Evolutionary conservation across 1,139 yeast genomes (phyloP), one percentile per base, ranked within the genome.

Genomic region (Saccharomyces hybrid): DNA sequence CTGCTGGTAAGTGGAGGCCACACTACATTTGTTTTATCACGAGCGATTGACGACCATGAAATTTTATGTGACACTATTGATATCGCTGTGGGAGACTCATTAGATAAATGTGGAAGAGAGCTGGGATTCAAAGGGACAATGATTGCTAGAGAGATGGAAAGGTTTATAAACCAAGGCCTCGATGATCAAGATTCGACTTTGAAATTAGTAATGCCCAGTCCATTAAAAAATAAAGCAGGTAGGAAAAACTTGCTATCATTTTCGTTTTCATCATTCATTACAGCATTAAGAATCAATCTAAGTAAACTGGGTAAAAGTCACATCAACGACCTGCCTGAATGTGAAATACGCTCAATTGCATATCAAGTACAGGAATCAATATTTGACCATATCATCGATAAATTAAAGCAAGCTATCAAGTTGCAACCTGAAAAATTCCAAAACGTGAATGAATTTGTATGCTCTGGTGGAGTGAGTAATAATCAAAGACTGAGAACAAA

Each of bases 391-490:
- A 75, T 90, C 8, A 73, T 84, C 0, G 80, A 82, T 34, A 81
- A 91, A 57, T 75, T 87, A 1, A 76, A 79, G 55, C 72, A 83
- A 3, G 81, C 85, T 0, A 60, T 84, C 2, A 61, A 63, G 28
- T 67, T 73, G 52, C 76, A 79, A 57, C 71, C 71, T 31, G 73
- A 74, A 1, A 73, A 74, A 55, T 71, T 82, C 27, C 57, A 58
- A 1, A 75, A 73, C 1, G 80, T 82, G 4, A 67, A 71, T 26
- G 81, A 82, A 59, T 78, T 91, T 61, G 87, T 93, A 1, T 82
- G 91, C 56, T 86, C 98, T 0, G 99, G 99, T 6, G 99, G 99
- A 5, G 98, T 93, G 0, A 96, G 95, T 0, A 84, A 96, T 1
- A 93, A 90, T 64, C 57, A 66, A 51, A 70, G 75, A 23, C 74